Base-by-base conservation (phyloP, 805 yeast genomes). In the Ogataea pilisensis region DNA sequence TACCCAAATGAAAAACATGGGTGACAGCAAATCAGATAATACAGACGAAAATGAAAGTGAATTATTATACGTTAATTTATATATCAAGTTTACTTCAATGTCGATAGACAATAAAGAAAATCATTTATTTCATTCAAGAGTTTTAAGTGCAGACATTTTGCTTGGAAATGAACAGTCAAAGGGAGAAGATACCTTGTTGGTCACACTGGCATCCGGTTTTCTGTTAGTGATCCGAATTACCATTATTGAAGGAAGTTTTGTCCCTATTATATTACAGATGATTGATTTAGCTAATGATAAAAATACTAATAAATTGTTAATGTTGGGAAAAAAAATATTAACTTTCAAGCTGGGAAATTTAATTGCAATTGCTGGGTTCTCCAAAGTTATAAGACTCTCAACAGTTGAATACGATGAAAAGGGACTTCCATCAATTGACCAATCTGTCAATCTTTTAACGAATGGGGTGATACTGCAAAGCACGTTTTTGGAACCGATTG, bases 131-230 rank as follows among this genome's bases (percentile, higher is more conserved):
- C 54, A 53, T 31, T 43, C 50, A 1, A 31, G 45, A 0, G 55
- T 61, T 12, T 16, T 55, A 41, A 43, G 52, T 20, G 54, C 63
- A 2, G 45, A 53, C 11, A 49, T 58, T 5, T 39, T 61, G 1
- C 54, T 52, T 8, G 54, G 58, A 1, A 50, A 48, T 17, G 42
- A 37, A 11, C 35, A 38, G 7, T 48, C 58, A 5, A 32, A 41
- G 14, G 39, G 31, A 11, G 63, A 57, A 38, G 66, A 63, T 38
- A 46, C 58, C 1, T 29, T 64, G 7, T 16, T 63, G 8, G 35
- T 60, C 3, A 43, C 53, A 12, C 38, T 59, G 33, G 36, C 46
- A 8, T 39, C 52, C 2, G 61, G 61, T 2, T 41, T 38, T 25
- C 25, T 58, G 3, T 28, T 58, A 11, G 14, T 58, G 8, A 31